These are phyloP conservation scores for Pinus tabuliformis DNA, from an alignment of 75 land plant species.

Conservation along the genomic window DNA sequence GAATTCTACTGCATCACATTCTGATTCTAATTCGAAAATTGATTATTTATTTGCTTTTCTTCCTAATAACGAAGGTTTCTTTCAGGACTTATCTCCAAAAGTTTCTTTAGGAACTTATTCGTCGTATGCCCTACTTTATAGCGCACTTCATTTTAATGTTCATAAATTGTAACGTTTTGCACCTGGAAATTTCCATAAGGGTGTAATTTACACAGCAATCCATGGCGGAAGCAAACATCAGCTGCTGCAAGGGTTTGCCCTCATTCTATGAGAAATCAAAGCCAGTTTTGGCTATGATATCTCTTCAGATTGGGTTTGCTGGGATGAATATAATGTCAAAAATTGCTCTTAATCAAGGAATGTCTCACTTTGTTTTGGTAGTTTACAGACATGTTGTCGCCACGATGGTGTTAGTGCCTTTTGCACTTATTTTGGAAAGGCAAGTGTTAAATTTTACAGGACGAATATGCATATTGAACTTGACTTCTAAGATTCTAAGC, in stretches of 20 bases:
- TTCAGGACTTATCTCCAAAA: no score
- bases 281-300: constrained; percentile 19
- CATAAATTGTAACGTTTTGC: no score
- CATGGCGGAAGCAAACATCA: neutral
- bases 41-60: no score
- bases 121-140: no score
- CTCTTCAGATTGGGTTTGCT: constrained; percentile 32
- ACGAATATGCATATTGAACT: neutral
- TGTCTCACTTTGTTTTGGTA: constrained; percentile 36
- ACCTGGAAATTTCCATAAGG: no score
- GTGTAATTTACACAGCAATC: no score
- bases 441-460: neutral
- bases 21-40: no score
- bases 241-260: neutral
- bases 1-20: no score
- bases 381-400: constrained; percentile 41
- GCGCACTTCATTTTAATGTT: no score
- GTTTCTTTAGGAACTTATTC: no score
- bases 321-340: constrained; percentile 44
- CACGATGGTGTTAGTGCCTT: constrained; percentile 18
- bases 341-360: constrained; percentile 38
- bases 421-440: constrained; percentile 28
- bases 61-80: no score
- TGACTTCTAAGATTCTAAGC: neutral
- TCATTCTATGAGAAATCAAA: constrained; percentile 6